Conservation (phyloP, 768 basidiomycete genomes). For the Sporobolomyces phaffii region DNA sequence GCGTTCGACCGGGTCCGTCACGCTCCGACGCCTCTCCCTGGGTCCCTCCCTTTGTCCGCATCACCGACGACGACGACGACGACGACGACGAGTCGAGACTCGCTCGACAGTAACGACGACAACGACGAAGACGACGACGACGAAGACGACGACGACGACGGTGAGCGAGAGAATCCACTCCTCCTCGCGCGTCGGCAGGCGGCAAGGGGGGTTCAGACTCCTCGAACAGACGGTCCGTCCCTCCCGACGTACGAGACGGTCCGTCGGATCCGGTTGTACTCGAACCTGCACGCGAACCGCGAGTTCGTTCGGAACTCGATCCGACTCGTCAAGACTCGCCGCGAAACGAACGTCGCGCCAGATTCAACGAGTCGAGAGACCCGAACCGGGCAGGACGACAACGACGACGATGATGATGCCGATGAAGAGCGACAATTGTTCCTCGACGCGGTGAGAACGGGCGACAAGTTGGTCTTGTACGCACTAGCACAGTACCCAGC, state of each 20-base stretch:
- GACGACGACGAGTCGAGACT: no score
- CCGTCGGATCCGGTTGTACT: not conserved
- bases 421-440: not conserved
- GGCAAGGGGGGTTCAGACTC: no score
- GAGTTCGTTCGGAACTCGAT: not conserved
- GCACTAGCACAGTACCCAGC: conserved; percentile 29
- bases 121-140: no score
- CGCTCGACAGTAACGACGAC: no score
- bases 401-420: not conserved
- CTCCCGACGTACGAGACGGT: not conserved
- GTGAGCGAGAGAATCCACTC: no score
- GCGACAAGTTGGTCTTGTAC: conserved; percentile 13
- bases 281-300: conserved; percentile 17
- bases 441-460: not conserved
- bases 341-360: no score
- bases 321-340: not conserved
- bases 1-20: not conserved
- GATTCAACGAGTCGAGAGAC: not conserved
- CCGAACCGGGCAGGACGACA: not conserved
- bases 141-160: no score
- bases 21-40: not conserved
- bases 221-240: not conserved
- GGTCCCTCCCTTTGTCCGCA: not conserved
- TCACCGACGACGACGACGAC: no score
- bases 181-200: no score